Evolutionary conservation across 345 rosid genomes (phyloP), one percentile per base, ranked within the genome.

Genomic region (Lepidium aucheri): DNA sequence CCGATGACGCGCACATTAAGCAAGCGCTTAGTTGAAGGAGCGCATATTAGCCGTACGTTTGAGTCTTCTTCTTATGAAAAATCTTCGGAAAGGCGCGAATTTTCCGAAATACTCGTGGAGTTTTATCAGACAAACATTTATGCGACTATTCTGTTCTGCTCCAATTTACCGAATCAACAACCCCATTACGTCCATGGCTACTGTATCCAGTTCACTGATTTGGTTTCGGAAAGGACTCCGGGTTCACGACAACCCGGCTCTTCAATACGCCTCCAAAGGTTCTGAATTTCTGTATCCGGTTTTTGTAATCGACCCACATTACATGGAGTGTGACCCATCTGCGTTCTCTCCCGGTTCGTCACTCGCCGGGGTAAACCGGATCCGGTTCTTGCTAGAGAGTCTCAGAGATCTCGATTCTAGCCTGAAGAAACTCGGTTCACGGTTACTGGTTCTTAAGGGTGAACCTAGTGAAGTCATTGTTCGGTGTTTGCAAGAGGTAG

Each of bases 191-290:
- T 40, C 76, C 3, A 79, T 86, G 90, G 49, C 86, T 9, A 26
- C 83, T 35, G 64, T 74, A 41, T 86, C 89, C 43, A 55, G 65
- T 65, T 84, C 96, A n/a, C 78, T 93, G 40, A 69, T 93, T 79
- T 93, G 98, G 98, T 93, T 93, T 67, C 79, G 97, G 3, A 93
- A 93, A 77, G 98, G 94, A 8, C 91, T 93, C 12, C 86, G 97
- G 56, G 35, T 93, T 75, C 98, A 93, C 78, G 97, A 93, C 76
- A 93, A 93, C 75, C 97, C 98, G 42, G 96, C 97, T 33, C 82
- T 93, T 26, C 78, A 79, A 46, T 75, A 76, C 68, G 94, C 98
- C 39, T 77, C 88, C 4, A 80, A 68, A 24, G 79, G 75, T 4
- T 65, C 90, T 39, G 24, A 20, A 4, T 72, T 65, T 32, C 64